phyloP scores from a whole-genome alignment of 805 yeast species.

The Ogataea methylovora region DNA sequence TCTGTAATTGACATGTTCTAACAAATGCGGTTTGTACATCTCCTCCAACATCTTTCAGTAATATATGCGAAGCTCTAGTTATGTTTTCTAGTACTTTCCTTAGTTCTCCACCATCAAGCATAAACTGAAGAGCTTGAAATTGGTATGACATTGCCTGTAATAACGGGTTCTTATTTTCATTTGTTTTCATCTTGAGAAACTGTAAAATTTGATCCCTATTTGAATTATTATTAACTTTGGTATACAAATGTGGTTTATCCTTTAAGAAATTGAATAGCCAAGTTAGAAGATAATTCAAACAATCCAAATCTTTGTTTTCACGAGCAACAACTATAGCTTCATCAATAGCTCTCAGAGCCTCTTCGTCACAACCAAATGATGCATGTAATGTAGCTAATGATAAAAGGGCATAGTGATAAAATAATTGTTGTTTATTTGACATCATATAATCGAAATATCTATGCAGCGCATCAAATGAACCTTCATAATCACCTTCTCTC shows the following conservation, averaged over 20 bases:
- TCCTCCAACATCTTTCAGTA: slow-evolving; percentile 35
- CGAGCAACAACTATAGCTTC: slow-evolving; percentile 87
- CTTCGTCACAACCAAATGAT: slow-evolving; percentile 54
- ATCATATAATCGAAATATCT: slow-evolving; percentile 69
- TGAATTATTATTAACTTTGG: slow-evolving; percentile 25
- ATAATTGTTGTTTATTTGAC: slow-evolving; percentile 52
- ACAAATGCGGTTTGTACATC: slow-evolving; percentile 30
- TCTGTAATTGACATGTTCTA: slow-evolving; percentile 36
- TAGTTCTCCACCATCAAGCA: slow-evolving; percentile 44
- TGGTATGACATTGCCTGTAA: slow-evolving; percentile 57
- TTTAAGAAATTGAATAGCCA: slow-evolving; percentile 70
- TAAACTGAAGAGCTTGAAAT: slow-evolving; percentile 50
- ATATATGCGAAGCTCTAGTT: slow-evolving; percentile 46
- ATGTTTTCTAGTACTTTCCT: slow-evolving; percentile 44
- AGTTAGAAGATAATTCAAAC: slow-evolving; percentile 63
- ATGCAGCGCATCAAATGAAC: slow-evolving; percentile 49
- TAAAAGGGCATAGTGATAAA: slow-evolving; percentile 71
- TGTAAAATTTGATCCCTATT: slow-evolving; percentile 57
- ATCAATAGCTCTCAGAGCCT: slow-evolving; percentile 72
- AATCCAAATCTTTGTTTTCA: slow-evolving; percentile 69
- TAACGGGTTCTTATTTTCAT: slow-evolving; percentile 35
- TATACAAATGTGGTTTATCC: slow-evolving; percentile 49
- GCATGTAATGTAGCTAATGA: slow-evolving; percentile 68
- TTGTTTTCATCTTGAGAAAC: slow-evolving; percentile 50
- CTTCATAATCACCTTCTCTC: slow-evolving; percentile 53